These are phyloP conservation scores for Fistulina hepatica DNA, from an alignment of 1,284 basidiomycete genomes.

Conservation along the genomic window DNA sequence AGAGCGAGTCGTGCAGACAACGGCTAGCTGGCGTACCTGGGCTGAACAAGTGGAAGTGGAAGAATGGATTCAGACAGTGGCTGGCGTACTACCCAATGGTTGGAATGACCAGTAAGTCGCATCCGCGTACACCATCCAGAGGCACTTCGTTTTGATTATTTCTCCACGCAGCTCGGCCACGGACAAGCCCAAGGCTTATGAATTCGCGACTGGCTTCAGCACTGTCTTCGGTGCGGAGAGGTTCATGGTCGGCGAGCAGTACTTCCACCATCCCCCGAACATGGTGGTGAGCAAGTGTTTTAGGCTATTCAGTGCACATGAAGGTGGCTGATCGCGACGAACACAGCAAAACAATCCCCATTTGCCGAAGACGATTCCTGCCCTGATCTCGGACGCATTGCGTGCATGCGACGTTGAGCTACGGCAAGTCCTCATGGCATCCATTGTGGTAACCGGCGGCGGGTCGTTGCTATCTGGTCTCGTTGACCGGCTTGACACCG, in stretches of 20 bases:
- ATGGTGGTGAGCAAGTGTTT: constrained; percentile 49
- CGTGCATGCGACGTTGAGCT: constrained; percentile 86
- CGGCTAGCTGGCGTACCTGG: constrained; percentile 73
- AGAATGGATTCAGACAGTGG: constrained; percentile 87
- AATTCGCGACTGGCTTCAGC: constrained; percentile 94
- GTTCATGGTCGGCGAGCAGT: constrained; percentile 78
- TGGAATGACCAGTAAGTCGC: constrained; percentile 82
- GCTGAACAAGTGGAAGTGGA: constrained; percentile 83
- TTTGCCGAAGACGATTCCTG: constrained; percentile 69
- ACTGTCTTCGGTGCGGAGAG: constrained; percentile 78
- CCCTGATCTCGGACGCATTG: constrained; percentile 72
- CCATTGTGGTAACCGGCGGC: constrained; percentile 93
- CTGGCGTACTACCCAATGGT: constrained; percentile 73
- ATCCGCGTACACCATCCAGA: constrained; percentile 1
- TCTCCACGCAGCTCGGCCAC: constrained; percentile 36
- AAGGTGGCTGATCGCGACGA: too few species aligned
- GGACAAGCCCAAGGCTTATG: constrained; percentile 60
- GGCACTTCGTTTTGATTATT: constrained; percentile 5
- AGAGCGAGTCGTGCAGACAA: constrained; percentile 64
- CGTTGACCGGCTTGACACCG: constrained; percentile 73
- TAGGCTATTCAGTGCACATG: constrained; percentile 1
- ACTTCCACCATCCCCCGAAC: constrained; percentile 75
- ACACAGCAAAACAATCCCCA: too few species aligned
- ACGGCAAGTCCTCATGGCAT: constrained; percentile 80
- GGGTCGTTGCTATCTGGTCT: constrained; percentile 82